Conservation (phyloP, 1,139 yeast genomes). For the Nakaseomyces bracarensis region DNA sequence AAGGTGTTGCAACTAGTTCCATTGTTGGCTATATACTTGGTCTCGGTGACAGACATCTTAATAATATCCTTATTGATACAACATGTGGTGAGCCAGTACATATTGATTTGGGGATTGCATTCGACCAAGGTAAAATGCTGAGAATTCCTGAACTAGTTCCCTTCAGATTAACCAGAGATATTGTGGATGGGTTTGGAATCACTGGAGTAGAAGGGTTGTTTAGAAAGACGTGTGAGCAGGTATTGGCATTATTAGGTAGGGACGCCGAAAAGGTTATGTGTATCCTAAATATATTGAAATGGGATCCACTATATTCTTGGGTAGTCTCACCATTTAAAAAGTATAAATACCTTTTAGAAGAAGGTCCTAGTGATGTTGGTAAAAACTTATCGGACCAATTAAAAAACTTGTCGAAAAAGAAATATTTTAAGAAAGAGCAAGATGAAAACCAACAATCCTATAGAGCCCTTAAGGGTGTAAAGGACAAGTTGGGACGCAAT, state of each 20-base stretch:
- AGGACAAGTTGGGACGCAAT: conserved; percentile 55
- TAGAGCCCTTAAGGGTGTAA: conserved; percentile 65
- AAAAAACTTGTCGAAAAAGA: neutral
- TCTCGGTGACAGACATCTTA: conserved; percentile 90
- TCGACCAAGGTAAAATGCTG: conserved; percentile 79
- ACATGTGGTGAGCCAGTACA: conserved; percentile 85
- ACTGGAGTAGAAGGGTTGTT: conserved; percentile 75
- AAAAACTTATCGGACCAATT: neutral
- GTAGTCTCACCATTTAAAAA: conserved; percentile 62
- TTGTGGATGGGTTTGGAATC: conserved; percentile 88
- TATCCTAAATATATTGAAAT: conserved; percentile 74
- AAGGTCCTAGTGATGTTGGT: conserved; percentile 14
- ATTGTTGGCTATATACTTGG: conserved; percentile 85
- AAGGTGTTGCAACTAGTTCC: conserved; percentile 78
- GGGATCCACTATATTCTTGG: conserved; percentile 95
- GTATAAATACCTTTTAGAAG: conserved; percentile 34
- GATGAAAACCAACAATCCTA: conserved; percentile 53
- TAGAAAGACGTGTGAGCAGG: conserved; percentile 62
- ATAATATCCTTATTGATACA: conserved; percentile 76
- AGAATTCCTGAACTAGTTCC: conserved; percentile 93
- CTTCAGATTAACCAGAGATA: conserved; percentile 79
- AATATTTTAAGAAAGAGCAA: conserved; percentile 8
- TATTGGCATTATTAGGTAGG: conserved; percentile 56
- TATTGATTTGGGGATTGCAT: conserved; percentile 92
- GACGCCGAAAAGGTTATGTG: conserved; percentile 67